phyloP scores from a whole-genome alignment of 345 rosid species.

The Excoecaria agallocha region DNA sequence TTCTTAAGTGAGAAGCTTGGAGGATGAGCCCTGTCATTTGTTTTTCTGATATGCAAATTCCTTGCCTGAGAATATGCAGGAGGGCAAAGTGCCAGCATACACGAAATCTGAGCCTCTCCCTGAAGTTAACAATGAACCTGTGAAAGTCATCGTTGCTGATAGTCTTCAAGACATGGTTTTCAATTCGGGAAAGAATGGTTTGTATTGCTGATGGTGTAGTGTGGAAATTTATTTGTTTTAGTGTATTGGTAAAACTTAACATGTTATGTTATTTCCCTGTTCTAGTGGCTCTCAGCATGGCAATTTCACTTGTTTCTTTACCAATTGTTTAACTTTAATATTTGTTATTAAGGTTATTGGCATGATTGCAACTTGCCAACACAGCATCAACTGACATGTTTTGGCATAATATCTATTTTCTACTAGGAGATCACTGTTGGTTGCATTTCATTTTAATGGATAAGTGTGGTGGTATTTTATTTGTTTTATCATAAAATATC shows the following conservation, averaged over 20 bases:
- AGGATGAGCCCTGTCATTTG: background rate
- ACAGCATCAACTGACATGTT: background rate
- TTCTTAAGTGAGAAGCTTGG: background rate
- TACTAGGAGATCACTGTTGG: no score
- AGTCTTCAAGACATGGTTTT: conserved; percentile 65
- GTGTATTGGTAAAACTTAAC: background rate
- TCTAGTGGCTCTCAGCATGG: background rate
- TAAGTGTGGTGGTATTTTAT: background rate
- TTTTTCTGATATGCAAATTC: background rate
- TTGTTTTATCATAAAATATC: background rate
- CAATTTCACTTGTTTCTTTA: background rate
- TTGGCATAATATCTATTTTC: background rate
- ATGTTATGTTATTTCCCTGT: background rate
- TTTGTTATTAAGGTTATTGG: background rate
- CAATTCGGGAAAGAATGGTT: conserved; percentile 88
- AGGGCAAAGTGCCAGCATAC: conserved; percentile 63
- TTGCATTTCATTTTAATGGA: background rate
- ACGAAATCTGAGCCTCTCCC: conserved; percentile 92
- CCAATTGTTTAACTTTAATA: background rate
- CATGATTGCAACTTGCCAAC: background rate
- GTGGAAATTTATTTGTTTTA: background rate
- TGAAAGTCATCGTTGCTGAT: conserved; percentile 92
- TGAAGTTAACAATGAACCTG: conserved; percentile 73
- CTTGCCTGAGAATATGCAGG: conserved; percentile 42
- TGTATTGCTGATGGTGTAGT: conserved; percentile 1